These are phyloP conservation scores for Septoria linicola DNA, from an alignment of 2,329 filamentous ascomycete species.

Conservation along the genomic window DNA sequence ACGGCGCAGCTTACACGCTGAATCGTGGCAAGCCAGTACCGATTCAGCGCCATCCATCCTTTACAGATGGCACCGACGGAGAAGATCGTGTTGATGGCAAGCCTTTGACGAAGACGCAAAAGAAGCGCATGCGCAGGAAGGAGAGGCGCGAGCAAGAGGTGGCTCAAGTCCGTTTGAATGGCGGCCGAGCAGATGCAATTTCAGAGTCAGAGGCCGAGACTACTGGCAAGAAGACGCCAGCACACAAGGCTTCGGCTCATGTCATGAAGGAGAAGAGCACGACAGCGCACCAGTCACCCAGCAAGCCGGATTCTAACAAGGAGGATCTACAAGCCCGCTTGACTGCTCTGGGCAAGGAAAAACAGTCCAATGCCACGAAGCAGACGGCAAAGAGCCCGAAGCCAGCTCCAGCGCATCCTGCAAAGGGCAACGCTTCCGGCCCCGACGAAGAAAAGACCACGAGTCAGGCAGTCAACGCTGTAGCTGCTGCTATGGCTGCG, in stretches of 20 bases:
- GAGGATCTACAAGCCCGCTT: not conserved
- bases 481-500: conserved; percentile 21
- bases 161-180: conserved; percentile 18
- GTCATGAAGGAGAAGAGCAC: conserved; percentile 16
- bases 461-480: conserved; percentile 21
- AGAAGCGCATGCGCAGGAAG: conserved; percentile 39
- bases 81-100: conserved; percentile 24
- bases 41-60: conserved; percentile 5
- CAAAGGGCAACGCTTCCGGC: not conserved
- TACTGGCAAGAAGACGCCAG: conserved; percentile 34
- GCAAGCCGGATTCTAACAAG: not conserved
- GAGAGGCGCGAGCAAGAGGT: conserved; percentile 29
- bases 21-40: conserved; percentile 4
- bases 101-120: conserved; percentile 39
- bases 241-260: conserved; percentile 40
- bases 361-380: not conserved
- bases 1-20: conserved; percentile 42
- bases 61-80: conserved; percentile 27
- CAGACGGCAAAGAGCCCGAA: conserved; percentile 3
- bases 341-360: no score
- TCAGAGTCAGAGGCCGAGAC: conserved; percentile 40
- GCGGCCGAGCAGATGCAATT: conserved; percentile 17
- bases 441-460: conserved; percentile 3
- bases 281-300: not conserved
- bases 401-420: not conserved